Evolutionary conservation across 2,329 filamentous ascomycete species (phyloP).

Genomic region (Colletotrichum costaricense): DNA sequence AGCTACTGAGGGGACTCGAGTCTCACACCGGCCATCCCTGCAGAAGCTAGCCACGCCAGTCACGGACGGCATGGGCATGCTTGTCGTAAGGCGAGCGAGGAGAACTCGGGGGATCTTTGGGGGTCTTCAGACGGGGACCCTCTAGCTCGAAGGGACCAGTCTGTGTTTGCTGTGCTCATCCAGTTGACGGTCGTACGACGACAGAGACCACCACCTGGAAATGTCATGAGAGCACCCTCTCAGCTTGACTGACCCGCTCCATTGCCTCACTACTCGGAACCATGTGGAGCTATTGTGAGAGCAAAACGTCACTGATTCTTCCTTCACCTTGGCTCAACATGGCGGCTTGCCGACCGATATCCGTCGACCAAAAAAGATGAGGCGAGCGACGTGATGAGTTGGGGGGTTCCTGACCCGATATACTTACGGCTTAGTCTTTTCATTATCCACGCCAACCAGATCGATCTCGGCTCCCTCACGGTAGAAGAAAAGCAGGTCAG

Average conservation of each 20-base stretch:
- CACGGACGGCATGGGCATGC: constrained; percentile 23
- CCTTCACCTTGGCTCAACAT: neutral
- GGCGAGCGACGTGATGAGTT: constrained; percentile 6
- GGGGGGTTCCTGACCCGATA: neutral
- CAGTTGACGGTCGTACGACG: constrained; percentile 14
- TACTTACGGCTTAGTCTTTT: neutral
- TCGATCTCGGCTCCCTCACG: neutral
- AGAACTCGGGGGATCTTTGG: constrained; percentile 5
- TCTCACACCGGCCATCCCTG: constrained; percentile 14
- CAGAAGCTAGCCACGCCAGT: constrained; percentile 19
- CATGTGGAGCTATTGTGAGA: constrained; percentile 10
- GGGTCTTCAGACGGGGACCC: neutral
- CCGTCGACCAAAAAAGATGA: neutral
- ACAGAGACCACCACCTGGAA: neutral
- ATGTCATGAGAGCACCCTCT: constrained; percentile 9
- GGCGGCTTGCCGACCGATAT: neutral
- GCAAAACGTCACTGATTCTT: neutral
- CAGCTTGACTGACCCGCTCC: neutral
- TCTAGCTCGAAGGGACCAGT: neutral
- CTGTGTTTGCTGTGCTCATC: neutral
- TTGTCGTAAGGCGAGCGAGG: constrained; percentile 22
- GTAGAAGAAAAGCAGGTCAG: neutral
- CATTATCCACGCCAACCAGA: neutral
- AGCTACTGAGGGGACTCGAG: neutral
- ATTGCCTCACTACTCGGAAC: neutral